These are phyloP conservation scores for Lactifluus rugatus DNA, from an alignment of 768 basidiomycete genomes.

Conservation along the genomic window DNA sequence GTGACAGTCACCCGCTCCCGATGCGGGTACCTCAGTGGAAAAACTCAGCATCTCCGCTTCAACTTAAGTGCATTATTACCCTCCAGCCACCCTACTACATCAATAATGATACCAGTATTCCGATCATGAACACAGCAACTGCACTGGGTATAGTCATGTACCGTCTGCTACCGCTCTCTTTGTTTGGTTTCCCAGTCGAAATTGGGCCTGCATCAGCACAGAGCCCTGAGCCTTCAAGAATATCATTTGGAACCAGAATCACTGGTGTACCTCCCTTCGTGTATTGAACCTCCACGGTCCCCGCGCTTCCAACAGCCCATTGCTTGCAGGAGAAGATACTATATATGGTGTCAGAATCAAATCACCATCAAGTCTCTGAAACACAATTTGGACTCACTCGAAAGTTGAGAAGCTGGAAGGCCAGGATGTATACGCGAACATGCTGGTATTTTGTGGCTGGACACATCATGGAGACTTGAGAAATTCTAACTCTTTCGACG, in stretches of 20 bases:
- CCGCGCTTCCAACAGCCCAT: conserved; percentile 58
- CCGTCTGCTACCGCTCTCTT: neutral
- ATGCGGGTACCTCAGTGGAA: conserved; percentile 5
- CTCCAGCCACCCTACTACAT: neutral
- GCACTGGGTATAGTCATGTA: neutral
- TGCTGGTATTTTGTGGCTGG: conserved; percentile 48
- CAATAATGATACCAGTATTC: neutral
- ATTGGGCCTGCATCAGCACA: conserved; percentile 20
- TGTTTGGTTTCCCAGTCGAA: neutral
- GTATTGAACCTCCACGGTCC: conserved; percentile 54
- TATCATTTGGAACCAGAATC: conserved; percentile 39
- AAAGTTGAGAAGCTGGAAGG: conserved; percentile 37
- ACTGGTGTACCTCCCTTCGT: conserved; percentile 51
- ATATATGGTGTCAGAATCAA: conserved; percentile 5
- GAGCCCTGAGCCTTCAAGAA: conserved; percentile 30
- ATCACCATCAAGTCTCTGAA: neutral
- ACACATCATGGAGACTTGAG: neutral
- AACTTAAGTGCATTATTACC: neutral
- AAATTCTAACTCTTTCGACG: neutral
- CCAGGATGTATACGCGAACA: conserved; percentile 51
- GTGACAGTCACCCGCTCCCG: conserved; percentile 1
- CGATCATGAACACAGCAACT: neutral
- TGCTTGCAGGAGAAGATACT: conserved; percentile 59
- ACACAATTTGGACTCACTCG: conserved; percentile 39
- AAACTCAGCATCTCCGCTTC: conserved; percentile 6